A percentile compares a stretch with the other conserved stretches of the same genome.
Evolutionary conservation across 768 basidiomycete genomes (phyloP).

Genomic region (Psilocybe subaeruginosa): DNA sequence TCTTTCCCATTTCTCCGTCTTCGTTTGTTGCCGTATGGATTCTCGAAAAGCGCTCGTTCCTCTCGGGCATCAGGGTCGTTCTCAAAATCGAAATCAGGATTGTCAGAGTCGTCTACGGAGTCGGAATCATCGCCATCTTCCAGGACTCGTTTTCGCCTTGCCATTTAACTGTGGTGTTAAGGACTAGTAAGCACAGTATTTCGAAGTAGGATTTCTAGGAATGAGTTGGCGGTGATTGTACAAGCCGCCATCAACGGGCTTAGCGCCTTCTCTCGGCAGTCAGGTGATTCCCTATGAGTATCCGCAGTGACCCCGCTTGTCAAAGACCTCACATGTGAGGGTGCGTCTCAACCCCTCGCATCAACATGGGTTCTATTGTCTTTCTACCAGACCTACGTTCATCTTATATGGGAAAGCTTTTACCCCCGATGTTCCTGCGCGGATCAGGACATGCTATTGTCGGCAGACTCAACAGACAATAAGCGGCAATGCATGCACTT

Average conservation of each 20-base stretch:
- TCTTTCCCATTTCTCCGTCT: conserved; percentile 69
- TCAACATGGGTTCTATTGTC: conserved; percentile 10
- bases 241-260: too few relatives aligned
- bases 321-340: too few relatives aligned
- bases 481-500: conserved; percentile 11
- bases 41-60: conserved; percentile 75
- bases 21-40: conserved; percentile 76
- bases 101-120: conserved; percentile 62
- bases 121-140: conserved; percentile 78
- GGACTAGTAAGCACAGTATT: not conserved
- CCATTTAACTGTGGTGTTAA: conserved; percentile 46
- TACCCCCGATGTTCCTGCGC: conserved; percentile 17
- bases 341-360: not conserved
- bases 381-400: conserved; percentile 3
- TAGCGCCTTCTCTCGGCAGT: too few relatives aligned
- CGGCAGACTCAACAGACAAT: conserved; percentile 16
- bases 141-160: conserved; percentile 73
- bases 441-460: conserved; percentile 13
- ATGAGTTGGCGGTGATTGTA: too few relatives aligned
- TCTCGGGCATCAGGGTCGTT: conserved; percentile 68
- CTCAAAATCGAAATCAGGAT: conserved; percentile 44
- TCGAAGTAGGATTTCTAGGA: not conserved
- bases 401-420: conserved; percentile 4
- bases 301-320: too few relatives aligned
- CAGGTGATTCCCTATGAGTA: too few relatives aligned